phyloP scores from a whole-genome alignment of 768 basidiomycete species.

The Russula foetens region DNA sequence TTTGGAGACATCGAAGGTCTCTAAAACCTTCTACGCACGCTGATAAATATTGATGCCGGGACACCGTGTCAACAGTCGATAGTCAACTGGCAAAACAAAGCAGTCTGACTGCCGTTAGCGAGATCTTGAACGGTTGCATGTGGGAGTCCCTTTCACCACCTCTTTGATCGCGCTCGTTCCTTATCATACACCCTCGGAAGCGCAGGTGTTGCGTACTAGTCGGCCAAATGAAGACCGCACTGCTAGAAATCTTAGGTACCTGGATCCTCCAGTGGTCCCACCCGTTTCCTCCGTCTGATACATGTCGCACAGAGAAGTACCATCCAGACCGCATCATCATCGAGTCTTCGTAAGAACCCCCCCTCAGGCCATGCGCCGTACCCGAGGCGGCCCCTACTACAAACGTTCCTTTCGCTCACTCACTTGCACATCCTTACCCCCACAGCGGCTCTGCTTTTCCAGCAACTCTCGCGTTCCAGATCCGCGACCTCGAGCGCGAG shows the following conservation, averaged over 20 bases:
- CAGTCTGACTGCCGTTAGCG: conserved; percentile 77
- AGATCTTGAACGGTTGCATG: conserved; percentile 97
- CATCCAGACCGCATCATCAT: conserved; percentile 88
- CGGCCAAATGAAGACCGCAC: conserved; percentile 87
- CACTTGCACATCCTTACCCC: neutral
- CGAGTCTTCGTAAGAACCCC: conserved; percentile 72
- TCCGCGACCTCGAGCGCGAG: conserved; percentile 80
- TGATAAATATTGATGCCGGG: neutral
- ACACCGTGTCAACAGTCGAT: conserved; percentile 48
- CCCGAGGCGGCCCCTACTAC: too few species aligned
- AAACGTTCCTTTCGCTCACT: neutral
- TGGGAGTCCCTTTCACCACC: conserved; percentile 30
- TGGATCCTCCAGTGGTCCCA: neutral
- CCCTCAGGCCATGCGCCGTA: too few species aligned
- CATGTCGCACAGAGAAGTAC: conserved; percentile 56
- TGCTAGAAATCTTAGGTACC: conserved; percentile 78
- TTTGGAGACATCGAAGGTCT: conserved; percentile 89
- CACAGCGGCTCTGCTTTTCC: conserved; percentile 89
- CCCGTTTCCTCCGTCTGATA: neutral
- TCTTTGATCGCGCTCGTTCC: neutral
- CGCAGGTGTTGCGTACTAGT: conserved; percentile 87
- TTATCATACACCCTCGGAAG: conserved; percentile 2
- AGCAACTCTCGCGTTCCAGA: conserved; percentile 90
- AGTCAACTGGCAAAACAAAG: conserved; percentile 85
- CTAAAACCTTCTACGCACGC: neutral